These are phyloP conservation scores for Phyllosticta citrichinensis DNA, from an alignment of 2,329 filamentous ascomycete species.

Conservation along the genomic window DNA sequence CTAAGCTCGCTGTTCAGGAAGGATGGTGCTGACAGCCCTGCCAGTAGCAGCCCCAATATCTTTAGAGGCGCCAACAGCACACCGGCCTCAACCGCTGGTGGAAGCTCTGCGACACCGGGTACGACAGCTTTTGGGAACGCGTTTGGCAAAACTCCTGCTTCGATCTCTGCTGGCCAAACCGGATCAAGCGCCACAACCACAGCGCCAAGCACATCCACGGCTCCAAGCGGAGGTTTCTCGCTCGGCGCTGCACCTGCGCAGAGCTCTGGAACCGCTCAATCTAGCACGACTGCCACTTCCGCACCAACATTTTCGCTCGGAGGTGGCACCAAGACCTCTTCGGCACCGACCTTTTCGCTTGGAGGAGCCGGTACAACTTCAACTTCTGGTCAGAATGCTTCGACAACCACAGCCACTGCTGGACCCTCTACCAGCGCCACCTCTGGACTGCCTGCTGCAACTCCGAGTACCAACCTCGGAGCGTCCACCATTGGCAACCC, in stretches of 20 bases:
- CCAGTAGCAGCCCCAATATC: not conserved
- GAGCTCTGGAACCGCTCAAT: slow-evolving; percentile 1
- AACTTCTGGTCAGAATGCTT: not conserved
- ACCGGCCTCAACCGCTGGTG: not conserved
- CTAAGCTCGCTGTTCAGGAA: not conserved
- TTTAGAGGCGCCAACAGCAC: not conserved
- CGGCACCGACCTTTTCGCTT: slow-evolving; percentile 10
- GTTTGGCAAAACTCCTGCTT: not conserved
- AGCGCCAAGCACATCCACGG: not conserved
- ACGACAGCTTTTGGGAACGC: not conserved
- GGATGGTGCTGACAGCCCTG: not conserved
- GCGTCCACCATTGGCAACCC: slow-evolving; percentile 71
- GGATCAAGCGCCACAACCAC: not conserved
- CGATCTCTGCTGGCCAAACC: not conserved
- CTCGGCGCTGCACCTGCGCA: not conserved
- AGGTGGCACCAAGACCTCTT: slow-evolving; percentile 10
- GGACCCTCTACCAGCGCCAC: slow-evolving; percentile 6
- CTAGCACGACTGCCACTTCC: slow-evolving; percentile 1
- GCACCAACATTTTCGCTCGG: not conserved
- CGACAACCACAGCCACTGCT: not conserved
- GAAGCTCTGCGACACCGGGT: not conserved
- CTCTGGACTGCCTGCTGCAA: slow-evolving; percentile 16
- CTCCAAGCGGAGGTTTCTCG: not conserved
- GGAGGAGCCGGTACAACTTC: not conserved
- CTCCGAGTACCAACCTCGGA: slow-evolving; percentile 38